Conservation (phyloP, 768 basidiomycete genomes). For the Leccinum uliginosum region DNA sequence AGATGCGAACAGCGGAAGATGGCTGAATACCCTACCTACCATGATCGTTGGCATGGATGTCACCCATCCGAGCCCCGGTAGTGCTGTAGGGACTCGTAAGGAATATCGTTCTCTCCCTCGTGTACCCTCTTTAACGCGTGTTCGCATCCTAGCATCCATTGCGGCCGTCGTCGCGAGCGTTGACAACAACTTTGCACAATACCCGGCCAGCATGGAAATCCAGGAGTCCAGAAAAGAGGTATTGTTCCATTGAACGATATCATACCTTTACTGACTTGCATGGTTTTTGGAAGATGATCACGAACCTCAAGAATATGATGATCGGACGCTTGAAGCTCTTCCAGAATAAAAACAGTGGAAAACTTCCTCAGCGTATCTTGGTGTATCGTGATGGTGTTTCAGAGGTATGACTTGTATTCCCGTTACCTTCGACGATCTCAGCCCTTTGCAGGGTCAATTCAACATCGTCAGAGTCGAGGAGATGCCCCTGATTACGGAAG, state of each 20-base stretch:
- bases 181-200: conserved; percentile 43
- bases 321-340: conserved; percentile 41
- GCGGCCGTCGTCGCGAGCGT: conserved; percentile 52
- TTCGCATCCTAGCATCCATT: conserved; percentile 35
- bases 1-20: conserved; percentile 34
- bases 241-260: background rate
- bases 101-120: background rate
- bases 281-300: conserved; percentile 38
- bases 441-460: conserved; percentile 42
- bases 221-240: conserved; percentile 69
- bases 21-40: conserved; percentile 39
- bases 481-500: conserved; percentile 38
- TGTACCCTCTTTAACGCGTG: background rate
- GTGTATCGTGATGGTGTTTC: conserved; percentile 77
- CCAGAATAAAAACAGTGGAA: conserved; percentile 29
- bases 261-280: background rate
- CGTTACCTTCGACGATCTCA: conserved; percentile 9
- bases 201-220: conserved; percentile 46
- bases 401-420: conserved; percentile 42
- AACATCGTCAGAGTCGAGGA: conserved; percentile 41
- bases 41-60: conserved; percentile 62
- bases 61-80: conserved; percentile 77
- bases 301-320: conserved; percentile 47
- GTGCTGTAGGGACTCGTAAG: conserved; percentile 47
- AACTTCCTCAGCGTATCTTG: conserved; percentile 43